These are phyloP conservation scores for Aureobasidium sp. DNA, from an alignment of 2,329 filamentous ascomycete genomes.

Conservation along the genomic window DNA sequence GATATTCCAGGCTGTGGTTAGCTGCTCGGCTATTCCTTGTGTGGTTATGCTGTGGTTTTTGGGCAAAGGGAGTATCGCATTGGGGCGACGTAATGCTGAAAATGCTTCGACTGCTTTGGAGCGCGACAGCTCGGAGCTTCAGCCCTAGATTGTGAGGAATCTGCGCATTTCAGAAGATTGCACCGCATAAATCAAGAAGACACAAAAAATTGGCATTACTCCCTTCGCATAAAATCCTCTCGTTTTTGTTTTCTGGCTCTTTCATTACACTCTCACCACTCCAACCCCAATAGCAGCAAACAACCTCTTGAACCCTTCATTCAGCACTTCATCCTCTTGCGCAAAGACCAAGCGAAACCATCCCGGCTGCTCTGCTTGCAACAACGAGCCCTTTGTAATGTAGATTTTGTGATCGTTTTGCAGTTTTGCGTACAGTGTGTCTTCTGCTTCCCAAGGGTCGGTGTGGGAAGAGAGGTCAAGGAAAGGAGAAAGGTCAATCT, in stretches of 20 bases:
- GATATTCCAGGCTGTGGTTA: conserved; percentile 70
- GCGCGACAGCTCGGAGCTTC: not conserved
- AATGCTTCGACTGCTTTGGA: not conserved
- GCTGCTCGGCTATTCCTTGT: conserved; percentile 55
- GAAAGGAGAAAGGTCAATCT: conserved; percentile 25
- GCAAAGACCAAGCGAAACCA: conserved; percentile 50
- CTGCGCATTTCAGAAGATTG: too few species aligned
- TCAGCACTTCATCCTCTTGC: conserved; percentile 29
- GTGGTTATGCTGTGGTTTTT: conserved; percentile 58
- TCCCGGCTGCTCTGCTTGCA: conserved; percentile 38
- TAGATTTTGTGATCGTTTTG: conserved; percentile 40
- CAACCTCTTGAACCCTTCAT: conserved; percentile 30
- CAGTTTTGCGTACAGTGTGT: conserved; percentile 37
- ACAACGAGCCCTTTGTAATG: conserved; percentile 42
- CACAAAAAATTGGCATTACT: too few species aligned
- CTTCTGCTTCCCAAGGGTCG: conserved; percentile 34
- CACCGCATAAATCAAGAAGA: too few species aligned
- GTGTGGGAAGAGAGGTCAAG: conserved; percentile 10
- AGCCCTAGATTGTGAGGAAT: too few species aligned
- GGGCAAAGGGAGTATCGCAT: not conserved
- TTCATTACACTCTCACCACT: not conserved
- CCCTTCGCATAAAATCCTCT: too few species aligned
- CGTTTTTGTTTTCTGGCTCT: too few species aligned
- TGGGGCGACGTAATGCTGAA: not conserved
- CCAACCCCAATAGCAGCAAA: conserved; percentile 13